These are phyloP conservation scores for Clavulina sp. DNA, from an alignment of 768 basidiomycete genomes.

Conservation along the genomic window DNA sequence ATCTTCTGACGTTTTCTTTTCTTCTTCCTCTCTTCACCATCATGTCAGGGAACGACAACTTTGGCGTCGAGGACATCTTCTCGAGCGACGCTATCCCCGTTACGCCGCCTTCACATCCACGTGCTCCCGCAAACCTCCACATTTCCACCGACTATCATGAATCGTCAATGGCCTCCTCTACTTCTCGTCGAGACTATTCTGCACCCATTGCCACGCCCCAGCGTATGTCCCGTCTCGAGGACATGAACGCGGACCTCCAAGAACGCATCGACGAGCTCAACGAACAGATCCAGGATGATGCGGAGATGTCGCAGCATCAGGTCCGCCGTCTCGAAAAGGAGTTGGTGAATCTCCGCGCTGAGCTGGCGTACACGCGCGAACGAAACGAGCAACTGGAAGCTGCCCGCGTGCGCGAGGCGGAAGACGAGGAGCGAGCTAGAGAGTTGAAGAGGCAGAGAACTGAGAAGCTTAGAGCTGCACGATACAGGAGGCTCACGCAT, in stretches of 20 bases:
- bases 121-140: no score
- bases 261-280: background rate
- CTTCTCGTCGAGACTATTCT: background rate
- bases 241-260: background rate
- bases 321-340: slow-evolving; percentile 64
- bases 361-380: slow-evolving; percentile 58
- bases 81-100: no score
- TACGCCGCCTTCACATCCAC: no score
- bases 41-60: no score
- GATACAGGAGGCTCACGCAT: background rate
- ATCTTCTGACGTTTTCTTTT: no score
- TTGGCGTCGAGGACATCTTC: no score
- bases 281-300: background rate
- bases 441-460: slow-evolving; percentile 1
- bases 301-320: slow-evolving; percentile 31
- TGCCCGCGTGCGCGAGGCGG: slow-evolving; percentile 33
- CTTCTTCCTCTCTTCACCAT: no score
- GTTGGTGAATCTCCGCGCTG: slow-evolving; percentile 52
- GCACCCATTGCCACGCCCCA: background rate
- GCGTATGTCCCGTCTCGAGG: background rate
- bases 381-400: slow-evolving; percentile 56
- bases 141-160: no score
- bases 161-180: no score
- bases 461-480: slow-evolving; percentile 1
- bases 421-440: slow-evolving; percentile 3